Conservation (phyloP, 208 protist species). For the Leishmania major region DNA sequence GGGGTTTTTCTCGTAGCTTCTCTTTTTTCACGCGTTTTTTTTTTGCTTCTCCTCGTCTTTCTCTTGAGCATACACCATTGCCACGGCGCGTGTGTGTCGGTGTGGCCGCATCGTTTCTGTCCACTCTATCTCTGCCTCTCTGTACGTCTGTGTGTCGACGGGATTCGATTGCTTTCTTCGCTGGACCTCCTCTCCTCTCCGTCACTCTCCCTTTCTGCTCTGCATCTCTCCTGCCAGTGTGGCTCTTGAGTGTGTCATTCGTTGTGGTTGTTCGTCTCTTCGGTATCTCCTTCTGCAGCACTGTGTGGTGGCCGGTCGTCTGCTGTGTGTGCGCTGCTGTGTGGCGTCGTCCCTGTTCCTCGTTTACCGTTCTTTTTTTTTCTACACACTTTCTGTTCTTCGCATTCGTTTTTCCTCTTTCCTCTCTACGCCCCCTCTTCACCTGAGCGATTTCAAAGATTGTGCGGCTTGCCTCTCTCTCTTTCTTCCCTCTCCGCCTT, state of each 20-base stretch:
- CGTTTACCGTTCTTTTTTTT: not conserved
- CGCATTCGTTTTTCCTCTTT: not conserved
- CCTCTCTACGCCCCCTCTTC: slow-evolving; percentile 5
- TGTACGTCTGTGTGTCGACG: not conserved
- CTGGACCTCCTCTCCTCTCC: not conserved
- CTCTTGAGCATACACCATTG: not conserved
- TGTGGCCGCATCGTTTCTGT: not conserved
- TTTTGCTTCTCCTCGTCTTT: not conserved
- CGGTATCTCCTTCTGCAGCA: not conserved
- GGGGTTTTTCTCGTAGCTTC: not conserved
- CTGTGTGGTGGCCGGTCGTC: not conserved
- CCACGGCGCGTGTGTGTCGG: not conserved
- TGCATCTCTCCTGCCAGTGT: not conserved
- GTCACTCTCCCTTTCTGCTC: not conserved
- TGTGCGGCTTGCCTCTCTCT: not conserved
- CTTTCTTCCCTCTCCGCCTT: not conserved
- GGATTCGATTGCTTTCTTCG: not conserved
- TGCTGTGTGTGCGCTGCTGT: not conserved
- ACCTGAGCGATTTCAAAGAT: not conserved
- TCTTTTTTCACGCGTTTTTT: not conserved
- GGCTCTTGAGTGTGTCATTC: not conserved
- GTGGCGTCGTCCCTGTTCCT: not conserved
- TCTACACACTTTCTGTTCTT: not conserved
- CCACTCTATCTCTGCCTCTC: not conserved
- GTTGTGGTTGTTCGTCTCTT: not conserved